A percentile compares a stretch with the other conserved stretches of the same genome.
Conservation (phyloP, 73 alveolate genomes). For the Paramecium tetraurelia region DNA sequence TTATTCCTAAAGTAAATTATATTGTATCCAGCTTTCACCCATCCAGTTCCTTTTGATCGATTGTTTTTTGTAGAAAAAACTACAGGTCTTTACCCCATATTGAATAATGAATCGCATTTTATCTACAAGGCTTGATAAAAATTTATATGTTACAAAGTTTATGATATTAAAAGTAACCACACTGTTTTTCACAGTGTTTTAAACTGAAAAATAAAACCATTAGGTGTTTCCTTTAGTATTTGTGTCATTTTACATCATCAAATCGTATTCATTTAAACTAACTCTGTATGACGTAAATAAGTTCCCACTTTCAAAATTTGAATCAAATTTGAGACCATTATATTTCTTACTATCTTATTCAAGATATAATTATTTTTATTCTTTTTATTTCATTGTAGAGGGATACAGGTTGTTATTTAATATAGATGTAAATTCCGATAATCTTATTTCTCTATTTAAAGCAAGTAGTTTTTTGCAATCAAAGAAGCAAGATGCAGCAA, state of each 20-base stretch:
- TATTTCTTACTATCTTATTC: constrained; percentile 10
- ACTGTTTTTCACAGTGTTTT: not conserved
- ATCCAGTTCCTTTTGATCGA: constrained; percentile 35
- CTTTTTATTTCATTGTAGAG: not conserved
- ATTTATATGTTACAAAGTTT: constrained; percentile 51
- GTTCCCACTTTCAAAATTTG: constrained; percentile 64
- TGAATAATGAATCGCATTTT: constrained; percentile 80
- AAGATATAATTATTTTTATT: not conserved
- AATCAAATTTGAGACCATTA: constrained; percentile 51
- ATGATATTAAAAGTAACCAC: constrained; percentile 61
- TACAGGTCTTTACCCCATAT: constrained; percentile 81
- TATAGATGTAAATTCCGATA: not conserved
- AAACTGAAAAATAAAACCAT: constrained; percentile 64
- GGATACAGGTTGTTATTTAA: not conserved
- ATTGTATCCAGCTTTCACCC: constrained; percentile 79
- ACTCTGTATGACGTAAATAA: constrained; percentile 39
- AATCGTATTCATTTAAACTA: constrained; percentile 59
- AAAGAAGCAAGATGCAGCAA: constrained; percentile 1
- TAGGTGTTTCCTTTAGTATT: constrained; percentile 68
- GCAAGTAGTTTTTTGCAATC: not conserved
- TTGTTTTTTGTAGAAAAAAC: constrained; percentile 66
- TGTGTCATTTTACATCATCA: constrained; percentile 60
- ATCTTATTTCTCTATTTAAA: not conserved
- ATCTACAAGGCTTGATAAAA: constrained; percentile 37
- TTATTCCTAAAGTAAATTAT: constrained; percentile 68